Base-by-base conservation (phyloP, 2,329 filamentous ascomycete species). In the Sporothrix globosa region DNA sequence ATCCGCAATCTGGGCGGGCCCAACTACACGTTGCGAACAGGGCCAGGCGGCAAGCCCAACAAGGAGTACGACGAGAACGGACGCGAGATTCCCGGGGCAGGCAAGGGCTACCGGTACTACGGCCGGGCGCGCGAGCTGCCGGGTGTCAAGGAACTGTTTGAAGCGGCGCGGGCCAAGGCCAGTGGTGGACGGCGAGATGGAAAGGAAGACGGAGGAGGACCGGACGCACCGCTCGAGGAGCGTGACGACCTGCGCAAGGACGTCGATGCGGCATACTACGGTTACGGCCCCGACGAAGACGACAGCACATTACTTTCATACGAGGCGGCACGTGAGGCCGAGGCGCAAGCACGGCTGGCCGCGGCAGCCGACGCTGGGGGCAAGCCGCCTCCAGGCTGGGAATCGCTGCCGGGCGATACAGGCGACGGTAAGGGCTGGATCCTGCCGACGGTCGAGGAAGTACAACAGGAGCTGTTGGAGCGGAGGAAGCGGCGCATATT, bases 131-230 rank as follows among this genome's bases (percentile, higher is more conserved):
- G 73, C 56, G 96, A 98, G 74, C 80, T 99, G 46, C 96, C 96
- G 0, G 96, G 96, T 67, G 96, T 99, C 6, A 97, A 97, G 80
- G 96, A 99, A 83, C 83, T 99, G 79, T 97, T 97, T 77, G 94
- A 97, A 76, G 91, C 91, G 0, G 91, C 92, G 0, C 85, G 85
- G 66, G 83, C 84, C 73, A 85, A 58, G 46, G 66, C 44, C 1
- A 41, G 48, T 1, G 56, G 54, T 14, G 41, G 79, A 81, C n/a
- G 82, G 83, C 67, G 39, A 68, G 24, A 39, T 2, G 60, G n/a
- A 7, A 41, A 39, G 4, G 52, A 52, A 4, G 84, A 48, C 50
- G 60, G 19, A 21, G 46, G 19, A 17, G 44, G 48, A 2, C 39
- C 17, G 19, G 70, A 69, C 4, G 53, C 53, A 21, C 87, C 89